Percentiles rank a stretch among this genome's conserved stretches.
Conservation (phyloP, 164 flowering plant genomes). For the Buxus sempervirens region DNA sequence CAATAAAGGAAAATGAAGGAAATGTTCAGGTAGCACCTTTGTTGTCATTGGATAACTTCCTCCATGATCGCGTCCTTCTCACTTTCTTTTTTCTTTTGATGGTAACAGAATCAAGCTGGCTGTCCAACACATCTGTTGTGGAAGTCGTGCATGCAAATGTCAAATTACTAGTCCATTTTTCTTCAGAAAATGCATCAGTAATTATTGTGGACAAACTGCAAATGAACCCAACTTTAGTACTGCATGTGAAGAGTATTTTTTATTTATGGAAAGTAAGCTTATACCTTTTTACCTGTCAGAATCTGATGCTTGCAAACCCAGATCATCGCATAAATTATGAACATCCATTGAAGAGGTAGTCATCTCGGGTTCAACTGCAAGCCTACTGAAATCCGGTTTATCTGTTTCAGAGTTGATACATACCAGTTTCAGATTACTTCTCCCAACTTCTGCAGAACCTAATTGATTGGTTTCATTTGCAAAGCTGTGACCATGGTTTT, state of each 20-base stretch:
- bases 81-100: slow-evolving; percentile 46
- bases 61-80: slow-evolving; percentile 26
- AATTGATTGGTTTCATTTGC: slow-evolving; percentile 13
- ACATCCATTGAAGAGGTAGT: slow-evolving; percentile 4
- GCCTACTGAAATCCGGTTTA: slow-evolving; percentile 5
- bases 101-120: slow-evolving; percentile 2
- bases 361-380: slow-evolving; percentile 3
- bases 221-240: background rate
- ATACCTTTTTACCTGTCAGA: slow-evolving; percentile 10
- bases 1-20: background rate
- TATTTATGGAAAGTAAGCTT: background rate
- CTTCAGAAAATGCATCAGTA: slow-evolving; percentile 21
- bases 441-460: slow-evolving; percentile 19
- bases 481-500: slow-evolving; percentile 12
- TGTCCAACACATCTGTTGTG: slow-evolving; percentile 19
- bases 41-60: slow-evolving; percentile 17
- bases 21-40: slow-evolving; percentile 16
- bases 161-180: slow-evolving; percentile 5
- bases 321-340: background rate
- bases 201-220: slow-evolving; percentile 25
- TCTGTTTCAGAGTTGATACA: slow-evolving; percentile 12
- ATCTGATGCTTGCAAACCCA: background rate
- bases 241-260: background rate
- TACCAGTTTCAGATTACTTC: slow-evolving; percentile 10
- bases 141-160: slow-evolving; percentile 7